phyloP scores from a whole-genome alignment of 2,329 filamentous ascomycete species.

The Colletotrichum kahawae region DNA sequence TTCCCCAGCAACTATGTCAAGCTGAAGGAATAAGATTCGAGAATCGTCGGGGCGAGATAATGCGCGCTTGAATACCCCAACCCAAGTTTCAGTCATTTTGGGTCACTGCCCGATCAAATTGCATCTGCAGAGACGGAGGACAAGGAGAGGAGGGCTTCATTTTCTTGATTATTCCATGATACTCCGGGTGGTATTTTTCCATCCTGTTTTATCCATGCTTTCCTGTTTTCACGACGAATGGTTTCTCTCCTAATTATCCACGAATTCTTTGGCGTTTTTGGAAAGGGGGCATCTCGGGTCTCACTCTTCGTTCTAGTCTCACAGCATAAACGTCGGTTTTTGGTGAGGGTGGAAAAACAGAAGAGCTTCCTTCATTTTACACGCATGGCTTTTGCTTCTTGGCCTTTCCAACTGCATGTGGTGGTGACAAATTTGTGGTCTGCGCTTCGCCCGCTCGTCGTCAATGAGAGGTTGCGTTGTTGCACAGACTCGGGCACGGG shows the following conservation, averaged over 20 bases:
- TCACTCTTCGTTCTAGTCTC: not conserved
- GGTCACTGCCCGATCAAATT: not conserved
- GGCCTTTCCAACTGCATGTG: not conserved
- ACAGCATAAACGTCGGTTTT: constrained; percentile 6
- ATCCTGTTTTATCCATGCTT: constrained; percentile 6
- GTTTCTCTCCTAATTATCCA: not conserved
- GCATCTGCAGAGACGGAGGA: not conserved
- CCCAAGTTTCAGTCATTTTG: not conserved
- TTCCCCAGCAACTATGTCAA: constrained; percentile 87
- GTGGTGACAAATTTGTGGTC: not conserved
- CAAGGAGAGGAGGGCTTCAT: not conserved
- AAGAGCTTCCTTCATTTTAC: not conserved
- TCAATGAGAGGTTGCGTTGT: not conserved
- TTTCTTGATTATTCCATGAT: constrained; percentile 15
- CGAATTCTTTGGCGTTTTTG: constrained; percentile 1
- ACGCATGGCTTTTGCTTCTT: not conserved
- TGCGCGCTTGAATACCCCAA: constrained; percentile 4
- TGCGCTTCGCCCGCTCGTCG: not conserved
- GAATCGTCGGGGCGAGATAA: not conserved
- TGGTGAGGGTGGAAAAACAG: not conserved
- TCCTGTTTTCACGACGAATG: constrained; percentile 7
- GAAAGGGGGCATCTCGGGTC: not conserved
- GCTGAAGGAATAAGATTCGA: constrained; percentile 53
- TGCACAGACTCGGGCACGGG: not conserved
- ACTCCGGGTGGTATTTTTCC: constrained; percentile 9